A percentile compares a stretch with the other conserved stretches of the same genome.
Evolutionary conservation across 148 eudicot species (phyloP).

Genomic region (Chenopodium formosanum): DNA sequence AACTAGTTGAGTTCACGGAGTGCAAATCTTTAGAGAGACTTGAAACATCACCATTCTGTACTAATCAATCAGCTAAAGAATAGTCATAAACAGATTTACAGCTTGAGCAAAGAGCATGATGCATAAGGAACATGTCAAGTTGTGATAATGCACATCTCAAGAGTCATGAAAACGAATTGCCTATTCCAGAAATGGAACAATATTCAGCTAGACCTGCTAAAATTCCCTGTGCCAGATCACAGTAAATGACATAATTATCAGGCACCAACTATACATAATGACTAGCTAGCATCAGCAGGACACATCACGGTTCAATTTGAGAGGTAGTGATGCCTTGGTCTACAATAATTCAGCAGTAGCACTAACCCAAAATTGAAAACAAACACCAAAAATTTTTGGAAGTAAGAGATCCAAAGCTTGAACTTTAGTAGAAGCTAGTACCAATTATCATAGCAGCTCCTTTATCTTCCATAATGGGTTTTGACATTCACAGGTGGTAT

Average conservation of each 20-base stretch:
- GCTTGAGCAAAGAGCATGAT: background rate
- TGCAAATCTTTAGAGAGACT: background rate
- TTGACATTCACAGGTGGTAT: background rate
- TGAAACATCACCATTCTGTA: background rate
- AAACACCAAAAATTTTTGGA: background rate
- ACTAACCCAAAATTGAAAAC: background rate
- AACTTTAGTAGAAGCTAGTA: slow-evolving; percentile 9
- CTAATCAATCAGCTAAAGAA: background rate
- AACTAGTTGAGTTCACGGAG: background rate
- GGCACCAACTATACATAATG: background rate
- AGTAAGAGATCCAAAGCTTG: background rate
- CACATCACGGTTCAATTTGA: background rate
- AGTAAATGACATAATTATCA: background rate
- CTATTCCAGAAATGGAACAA: background rate
- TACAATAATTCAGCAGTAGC: background rate
- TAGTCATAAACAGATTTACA: background rate
- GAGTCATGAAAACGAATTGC: background rate
- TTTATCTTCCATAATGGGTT: slow-evolving; percentile 26
- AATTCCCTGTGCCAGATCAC: background rate
- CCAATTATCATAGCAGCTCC: slow-evolving; percentile 21
- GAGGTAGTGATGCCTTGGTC: too few species aligned
- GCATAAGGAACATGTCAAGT: background rate
- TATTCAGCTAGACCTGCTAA: background rate
- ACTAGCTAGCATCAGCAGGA: background rate
- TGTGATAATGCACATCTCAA: background rate